A percentile compares a stretch with the other conserved stretches of the same genome.
Conservation (phyloP, 2,329 filamentous ascomycete species). For the Penicillium capsulatum region DNA sequence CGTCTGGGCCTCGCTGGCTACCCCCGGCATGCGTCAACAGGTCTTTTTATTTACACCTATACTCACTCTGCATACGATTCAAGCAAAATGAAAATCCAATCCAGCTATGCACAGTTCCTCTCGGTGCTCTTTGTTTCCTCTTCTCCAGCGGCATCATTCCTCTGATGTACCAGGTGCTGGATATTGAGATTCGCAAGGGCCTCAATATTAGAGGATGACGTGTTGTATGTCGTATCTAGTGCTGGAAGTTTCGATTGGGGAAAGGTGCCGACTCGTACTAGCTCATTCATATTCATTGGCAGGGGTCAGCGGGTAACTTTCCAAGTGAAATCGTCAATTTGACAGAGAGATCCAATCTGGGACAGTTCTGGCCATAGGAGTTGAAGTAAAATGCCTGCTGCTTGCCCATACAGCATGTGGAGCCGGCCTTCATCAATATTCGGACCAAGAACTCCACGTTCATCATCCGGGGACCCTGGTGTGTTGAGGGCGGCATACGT, state of each 20-base stretch:
- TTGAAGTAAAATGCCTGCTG: not conserved
- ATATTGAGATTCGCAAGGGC: not conserved
- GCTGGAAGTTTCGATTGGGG: not conserved
- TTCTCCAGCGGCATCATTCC: not conserved
- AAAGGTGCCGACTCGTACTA: not conserved
- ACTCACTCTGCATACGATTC: no score
- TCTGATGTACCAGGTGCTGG: not conserved
- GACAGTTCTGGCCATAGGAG: not conserved
- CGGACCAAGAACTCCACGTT: not conserved
- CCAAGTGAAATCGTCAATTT: not conserved
- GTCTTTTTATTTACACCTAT: no score
- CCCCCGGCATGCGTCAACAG: no score
- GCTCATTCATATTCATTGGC: not conserved
- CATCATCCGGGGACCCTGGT: not conserved
- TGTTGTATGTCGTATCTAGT: not conserved
- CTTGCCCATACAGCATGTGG: not conserved
- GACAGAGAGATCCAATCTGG: slow-evolving; percentile 1
- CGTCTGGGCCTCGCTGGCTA: no score
- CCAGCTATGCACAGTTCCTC: no score
- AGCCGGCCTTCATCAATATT: not conserved
- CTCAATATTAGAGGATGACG: not conserved
- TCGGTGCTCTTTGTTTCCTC: no score
- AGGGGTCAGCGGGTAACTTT: not conserved
- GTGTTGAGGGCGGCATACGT: not conserved
- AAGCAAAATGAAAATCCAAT: no score